phyloP scores from a whole-genome alignment of 305 asterid species.

The Solanum aculeatissimum region DNA sequence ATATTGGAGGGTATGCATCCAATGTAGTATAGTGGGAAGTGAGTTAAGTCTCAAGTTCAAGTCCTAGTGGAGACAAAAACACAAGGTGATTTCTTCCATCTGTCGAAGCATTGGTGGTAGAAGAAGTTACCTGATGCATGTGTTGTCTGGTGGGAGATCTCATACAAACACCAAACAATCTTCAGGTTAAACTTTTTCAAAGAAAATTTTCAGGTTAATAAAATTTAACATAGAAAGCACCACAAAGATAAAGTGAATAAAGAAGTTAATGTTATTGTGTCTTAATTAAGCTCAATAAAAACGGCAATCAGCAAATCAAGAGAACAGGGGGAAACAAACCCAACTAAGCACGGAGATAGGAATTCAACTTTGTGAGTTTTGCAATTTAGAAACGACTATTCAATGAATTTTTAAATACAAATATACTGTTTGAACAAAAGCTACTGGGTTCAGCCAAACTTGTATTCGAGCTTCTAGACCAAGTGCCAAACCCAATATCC shows the following conservation, averaged over 20 bases:
- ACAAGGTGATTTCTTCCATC: background rate
- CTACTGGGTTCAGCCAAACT: background rate
- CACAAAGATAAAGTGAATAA: background rate
- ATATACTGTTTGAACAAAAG: background rate
- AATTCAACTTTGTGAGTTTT: background rate
- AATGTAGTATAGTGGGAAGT: background rate
- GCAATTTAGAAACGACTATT: background rate
- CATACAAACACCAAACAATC: background rate
- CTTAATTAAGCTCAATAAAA: background rate
- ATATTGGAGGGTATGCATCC: background rate
- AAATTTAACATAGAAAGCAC: background rate
- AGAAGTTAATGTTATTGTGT: background rate
- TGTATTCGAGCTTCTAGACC: background rate
- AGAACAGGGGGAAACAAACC: background rate
- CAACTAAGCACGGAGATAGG: background rate
- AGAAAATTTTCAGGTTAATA: background rate
- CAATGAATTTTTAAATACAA: background rate
- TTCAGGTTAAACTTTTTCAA: background rate
- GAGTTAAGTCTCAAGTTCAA: background rate
- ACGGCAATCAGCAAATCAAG: background rate
- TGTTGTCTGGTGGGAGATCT: background rate
- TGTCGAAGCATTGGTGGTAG: background rate
- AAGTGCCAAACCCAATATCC: background rate
- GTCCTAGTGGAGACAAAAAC: background rate
- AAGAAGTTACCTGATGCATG: background rate